A percentile compares a stretch with the other conserved stretches of the same genome.
phyloP scores from a whole-genome alignment of 1,284 basidiomycete genomes.

The Leucoagaricus sp. region DNA sequence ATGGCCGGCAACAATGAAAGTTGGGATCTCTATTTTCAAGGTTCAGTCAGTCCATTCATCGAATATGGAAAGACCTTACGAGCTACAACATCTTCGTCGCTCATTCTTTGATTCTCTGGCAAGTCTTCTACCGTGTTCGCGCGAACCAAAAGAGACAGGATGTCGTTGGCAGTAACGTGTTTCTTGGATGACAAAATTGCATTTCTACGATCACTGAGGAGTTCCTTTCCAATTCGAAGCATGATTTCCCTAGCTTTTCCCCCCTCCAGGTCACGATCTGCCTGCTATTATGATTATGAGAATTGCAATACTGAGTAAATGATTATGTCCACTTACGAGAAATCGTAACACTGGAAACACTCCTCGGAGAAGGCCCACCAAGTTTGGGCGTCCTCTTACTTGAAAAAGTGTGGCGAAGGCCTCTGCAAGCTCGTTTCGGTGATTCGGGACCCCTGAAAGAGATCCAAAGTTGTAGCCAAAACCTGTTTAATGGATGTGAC shows the following conservation, averaged over 20 bases:
- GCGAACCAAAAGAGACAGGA: conserved; percentile 56
- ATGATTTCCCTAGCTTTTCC: conserved; percentile 27
- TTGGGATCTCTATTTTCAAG: conserved; percentile 51
- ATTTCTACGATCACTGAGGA: conserved; percentile 44
- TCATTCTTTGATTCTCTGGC: conserved; percentile 58
- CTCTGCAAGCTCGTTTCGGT: conserved; percentile 44
- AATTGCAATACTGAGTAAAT: neutral
- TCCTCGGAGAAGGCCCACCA: conserved; percentile 33
- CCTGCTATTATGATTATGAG: conserved; percentile 19
- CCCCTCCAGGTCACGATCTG: conserved; percentile 25
- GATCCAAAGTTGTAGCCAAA: conserved; percentile 70
- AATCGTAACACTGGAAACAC: conserved; percentile 39
- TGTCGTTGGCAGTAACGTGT: conserved; percentile 35
- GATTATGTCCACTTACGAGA: conserved; percentile 46
- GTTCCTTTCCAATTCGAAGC: conserved; percentile 40
- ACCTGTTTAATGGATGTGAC: conserved; percentile 32
- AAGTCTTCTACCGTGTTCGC: conserved; percentile 66
- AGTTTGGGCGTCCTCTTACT: conserved; percentile 19
- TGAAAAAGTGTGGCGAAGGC: conserved; percentile 45
- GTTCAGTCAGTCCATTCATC: no score
- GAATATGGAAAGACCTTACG: conserved; percentile 48
- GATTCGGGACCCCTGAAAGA: conserved; percentile 31
- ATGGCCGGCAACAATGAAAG: conserved; percentile 71
- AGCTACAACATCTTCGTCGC: conserved; percentile 72
- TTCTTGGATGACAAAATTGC: conserved; percentile 27